A percentile compares a stretch with the other conserved stretches of the same genome.
These are phyloP conservation scores for Candida ovalis DNA, from an alignment of 805 yeast genomes.

Conservation along the genomic window DNA sequence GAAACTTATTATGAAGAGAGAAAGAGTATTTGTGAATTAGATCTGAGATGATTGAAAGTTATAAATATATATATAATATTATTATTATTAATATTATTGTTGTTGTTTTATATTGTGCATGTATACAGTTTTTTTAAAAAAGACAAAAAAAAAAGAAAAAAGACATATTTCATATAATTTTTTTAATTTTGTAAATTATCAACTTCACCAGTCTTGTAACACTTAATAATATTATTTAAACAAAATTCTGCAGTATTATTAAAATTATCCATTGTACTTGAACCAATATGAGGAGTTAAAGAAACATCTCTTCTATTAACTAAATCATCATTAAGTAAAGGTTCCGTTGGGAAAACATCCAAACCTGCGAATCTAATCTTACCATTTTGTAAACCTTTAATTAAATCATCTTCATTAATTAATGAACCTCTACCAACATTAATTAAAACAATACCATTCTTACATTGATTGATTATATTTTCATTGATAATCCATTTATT, in stretches of 20 bases:
- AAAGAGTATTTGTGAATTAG: constrained; percentile 10
- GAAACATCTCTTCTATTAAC: constrained; percentile 58
- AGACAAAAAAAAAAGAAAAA: neutral
- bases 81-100: too few species aligned
- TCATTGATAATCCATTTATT: constrained; percentile 54
- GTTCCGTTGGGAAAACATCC: constrained; percentile 71
- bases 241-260: constrained; percentile 49
- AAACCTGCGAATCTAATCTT: constrained; percentile 63
- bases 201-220: constrained; percentile 33
- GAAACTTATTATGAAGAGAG: constrained; percentile 17
- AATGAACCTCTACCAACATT: constrained; percentile 76
- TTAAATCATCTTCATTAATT: constrained; percentile 62
- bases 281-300: constrained; percentile 69
- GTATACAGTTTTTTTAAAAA: neutral
- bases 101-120: too few species aligned
- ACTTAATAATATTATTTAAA: constrained; percentile 49
- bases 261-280: constrained; percentile 57
- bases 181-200: constrained; percentile 20
- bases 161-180: neutral
- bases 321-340: constrained; percentile 46
- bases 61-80: neutral
- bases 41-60: neutral
- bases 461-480: constrained; percentile 41
- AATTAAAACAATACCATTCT: constrained; percentile 59
- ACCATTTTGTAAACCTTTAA: constrained; percentile 56